A percentile compares a stretch with the other conserved stretches of the same genome.
Conservation (phyloP, 176 grass and related monocot species). For the Ananas comosus region DNA sequence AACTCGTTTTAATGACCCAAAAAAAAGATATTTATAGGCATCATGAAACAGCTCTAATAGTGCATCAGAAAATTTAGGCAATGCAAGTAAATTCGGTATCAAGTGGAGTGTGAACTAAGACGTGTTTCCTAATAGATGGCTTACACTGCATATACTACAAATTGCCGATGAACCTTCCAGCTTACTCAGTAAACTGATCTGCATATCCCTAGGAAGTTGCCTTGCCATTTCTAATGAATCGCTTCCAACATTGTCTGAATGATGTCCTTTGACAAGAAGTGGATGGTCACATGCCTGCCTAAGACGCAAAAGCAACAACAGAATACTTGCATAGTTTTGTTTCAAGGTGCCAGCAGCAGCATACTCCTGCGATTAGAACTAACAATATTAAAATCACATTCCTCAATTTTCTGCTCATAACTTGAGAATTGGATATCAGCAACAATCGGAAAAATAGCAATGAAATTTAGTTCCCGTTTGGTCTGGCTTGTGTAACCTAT, state of each 20-base stretch:
- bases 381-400: neutral
- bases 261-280: constrained; percentile 73
- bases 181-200: constrained; percentile 65
- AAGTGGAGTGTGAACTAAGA: neutral
- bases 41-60: too few species aligned
- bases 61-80: neutral
- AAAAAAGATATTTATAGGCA: too few species aligned
- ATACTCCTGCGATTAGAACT: constrained; percentile 52
- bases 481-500: too few species aligned
- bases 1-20: too few species aligned
- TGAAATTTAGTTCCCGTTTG: too few species aligned
- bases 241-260: constrained; percentile 55
- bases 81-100: neutral
- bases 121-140: constrained; percentile 13
- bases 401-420: neutral
- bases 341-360: constrained; percentile 92
- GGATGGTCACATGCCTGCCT: constrained; percentile 96
- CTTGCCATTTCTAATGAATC: constrained; percentile 84
- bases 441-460: neutral
- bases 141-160: constrained; percentile 81
- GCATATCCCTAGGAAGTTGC: constrained; percentile 60
- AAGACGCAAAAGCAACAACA: constrained; percentile 82
- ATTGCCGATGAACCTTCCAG: constrained; percentile 58
- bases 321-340: constrained; percentile 97
- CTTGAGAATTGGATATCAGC: too few species aligned